Percentiles rank a stretch among this genome's conserved stretches.
These are phyloP conservation scores for Trypanosoma caninum DNA, from an alignment of 208 protist genomes.

Conservation along the genomic window DNA sequence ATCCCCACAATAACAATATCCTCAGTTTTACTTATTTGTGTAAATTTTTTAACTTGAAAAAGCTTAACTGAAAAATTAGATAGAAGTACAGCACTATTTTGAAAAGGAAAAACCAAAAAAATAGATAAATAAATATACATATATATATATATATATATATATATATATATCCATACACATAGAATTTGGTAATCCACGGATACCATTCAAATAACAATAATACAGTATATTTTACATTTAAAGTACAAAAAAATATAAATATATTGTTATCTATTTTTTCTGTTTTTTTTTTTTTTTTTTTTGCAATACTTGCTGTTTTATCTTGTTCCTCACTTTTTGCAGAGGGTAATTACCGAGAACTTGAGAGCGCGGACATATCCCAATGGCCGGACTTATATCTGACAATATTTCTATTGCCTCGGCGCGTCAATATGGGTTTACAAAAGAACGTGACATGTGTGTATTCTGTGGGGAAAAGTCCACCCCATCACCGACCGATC, in stretches of 20 bases:
- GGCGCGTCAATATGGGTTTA: conserved; percentile 27
- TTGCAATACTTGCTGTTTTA: background rate
- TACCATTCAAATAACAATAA: too few relatives aligned
- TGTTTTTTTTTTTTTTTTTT: background rate
- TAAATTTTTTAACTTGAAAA: too few relatives aligned
- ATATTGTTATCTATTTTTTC: background rate
- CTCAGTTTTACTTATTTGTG: too few relatives aligned
- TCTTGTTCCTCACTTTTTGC: background rate
- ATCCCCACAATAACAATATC: too few relatives aligned
- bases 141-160: conserved; percentile 12
- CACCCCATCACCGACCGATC: conserved; percentile 45
- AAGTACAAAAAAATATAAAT: too few relatives aligned
- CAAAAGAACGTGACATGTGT: conserved; percentile 35
- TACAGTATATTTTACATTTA: too few relatives aligned
- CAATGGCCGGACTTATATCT: conserved; percentile 74
- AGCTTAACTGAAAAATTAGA: too few relatives aligned
- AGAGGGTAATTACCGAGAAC: too few relatives aligned
- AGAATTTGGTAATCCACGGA: too few relatives aligned
- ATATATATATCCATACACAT: too few relatives aligned
- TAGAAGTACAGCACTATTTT: too few relatives aligned
- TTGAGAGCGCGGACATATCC: too few relatives aligned
- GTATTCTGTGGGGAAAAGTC: conserved; percentile 59
- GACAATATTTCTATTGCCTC: conserved; percentile 79
- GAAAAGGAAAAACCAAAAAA: background rate
- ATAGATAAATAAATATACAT: background rate